Conservation (phyloP, 768 basidiomycete genomes). For the Amyloporia xantha region DNA sequence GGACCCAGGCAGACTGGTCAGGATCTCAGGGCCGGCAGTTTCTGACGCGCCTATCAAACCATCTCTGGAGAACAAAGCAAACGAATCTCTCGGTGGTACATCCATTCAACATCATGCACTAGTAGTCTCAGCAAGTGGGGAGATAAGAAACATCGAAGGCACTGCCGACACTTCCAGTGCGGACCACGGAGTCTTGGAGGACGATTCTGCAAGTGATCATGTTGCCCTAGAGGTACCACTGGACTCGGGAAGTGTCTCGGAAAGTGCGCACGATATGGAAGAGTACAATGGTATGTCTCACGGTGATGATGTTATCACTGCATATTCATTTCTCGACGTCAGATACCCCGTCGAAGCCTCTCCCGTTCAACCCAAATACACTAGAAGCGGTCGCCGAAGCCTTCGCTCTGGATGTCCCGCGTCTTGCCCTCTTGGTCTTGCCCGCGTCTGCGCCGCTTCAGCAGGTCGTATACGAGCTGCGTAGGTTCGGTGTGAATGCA, state of each 20-base stretch:
- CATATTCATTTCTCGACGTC: too few relatives aligned
- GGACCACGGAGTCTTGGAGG: too few relatives aligned
- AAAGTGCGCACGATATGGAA: too few relatives aligned
- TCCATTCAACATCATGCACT: conserved; percentile 48
- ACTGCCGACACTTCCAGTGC: too few relatives aligned
- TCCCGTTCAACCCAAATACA: conserved; percentile 47
- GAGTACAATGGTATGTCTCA: too few relatives aligned
- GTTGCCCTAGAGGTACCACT: too few relatives aligned
- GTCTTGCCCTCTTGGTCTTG: conserved; percentile 59
- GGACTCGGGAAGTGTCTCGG: too few relatives aligned
- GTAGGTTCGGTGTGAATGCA: conserved; percentile 60
- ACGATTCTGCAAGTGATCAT: too few relatives aligned
- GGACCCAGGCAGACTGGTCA: conserved; percentile 11
- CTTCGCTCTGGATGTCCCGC: conserved; percentile 70
- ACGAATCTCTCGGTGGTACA: conserved; percentile 8
- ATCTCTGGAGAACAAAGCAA: conserved; percentile 6
- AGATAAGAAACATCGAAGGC: conserved; percentile 48
- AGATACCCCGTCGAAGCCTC: conserved; percentile 25
- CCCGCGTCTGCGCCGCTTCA: conserved; percentile 55
- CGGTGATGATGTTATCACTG: too few relatives aligned
- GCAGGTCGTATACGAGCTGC: conserved; percentile 59
- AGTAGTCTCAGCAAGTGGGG: conserved; percentile 48
- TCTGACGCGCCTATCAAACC: conserved; percentile 3
- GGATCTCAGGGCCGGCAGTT: conserved; percentile 14
- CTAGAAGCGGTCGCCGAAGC: conserved; percentile 65